Percentiles rank a stretch among this genome's conserved stretches.
Conservation (phyloP, 2,329 filamentous ascomycete genomes). For the Clarireedia hainanense region DNA sequence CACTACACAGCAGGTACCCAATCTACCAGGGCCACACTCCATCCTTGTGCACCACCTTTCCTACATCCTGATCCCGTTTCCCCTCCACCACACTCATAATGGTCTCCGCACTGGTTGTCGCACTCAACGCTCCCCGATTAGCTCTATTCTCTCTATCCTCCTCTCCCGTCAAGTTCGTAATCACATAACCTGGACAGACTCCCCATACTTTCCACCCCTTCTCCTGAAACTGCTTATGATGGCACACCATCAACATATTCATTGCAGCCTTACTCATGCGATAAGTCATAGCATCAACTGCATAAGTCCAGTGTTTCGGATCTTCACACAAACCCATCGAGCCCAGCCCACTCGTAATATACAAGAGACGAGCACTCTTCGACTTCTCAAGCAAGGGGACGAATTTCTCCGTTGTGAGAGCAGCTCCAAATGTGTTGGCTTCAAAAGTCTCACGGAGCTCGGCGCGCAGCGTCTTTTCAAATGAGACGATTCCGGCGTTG, state of each 20-base stretch:
- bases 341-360: background rate
- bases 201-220: conserved; percentile 24
- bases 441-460: conserved; percentile 2
- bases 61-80: background rate
- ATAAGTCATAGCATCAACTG: conserved; percentile 8
- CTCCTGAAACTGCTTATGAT: conserved; percentile 5
- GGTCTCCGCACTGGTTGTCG: background rate
- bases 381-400: conserved; percentile 7
- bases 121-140: background rate
- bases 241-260: conserved; percentile 18
- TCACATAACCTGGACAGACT: conserved; percentile 30
- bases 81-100: background rate
- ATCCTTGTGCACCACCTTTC: background rate
- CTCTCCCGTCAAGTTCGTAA: conserved; percentile 26
- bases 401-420: conserved; percentile 7
- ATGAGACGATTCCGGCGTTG: conserved; percentile 22
- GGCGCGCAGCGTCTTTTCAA: background rate
- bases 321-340: background rate
- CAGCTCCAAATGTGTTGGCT: conserved; percentile 9
- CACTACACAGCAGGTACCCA: too few species aligned
- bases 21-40: background rate
- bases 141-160: background rate
- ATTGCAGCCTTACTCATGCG: conserved; percentile 20
- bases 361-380: background rate
- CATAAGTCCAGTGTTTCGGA: background rate